Evolutionary conservation across 441 rosid genomes (phyloP).

Genomic region (Capsella rubella): DNA sequence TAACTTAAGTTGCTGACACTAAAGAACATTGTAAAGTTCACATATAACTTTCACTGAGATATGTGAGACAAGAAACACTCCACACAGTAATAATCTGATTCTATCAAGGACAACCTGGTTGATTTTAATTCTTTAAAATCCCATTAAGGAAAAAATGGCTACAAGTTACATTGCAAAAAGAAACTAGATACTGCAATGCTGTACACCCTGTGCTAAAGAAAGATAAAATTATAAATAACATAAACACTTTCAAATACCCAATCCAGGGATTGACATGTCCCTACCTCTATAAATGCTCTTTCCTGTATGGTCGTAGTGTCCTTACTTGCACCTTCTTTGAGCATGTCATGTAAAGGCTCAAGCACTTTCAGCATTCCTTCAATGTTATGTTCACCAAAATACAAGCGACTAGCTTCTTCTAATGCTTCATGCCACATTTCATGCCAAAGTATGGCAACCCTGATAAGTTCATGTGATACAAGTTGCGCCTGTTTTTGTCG

Average conservation of each 20-base stretch:
- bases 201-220: constrained; percentile 20
- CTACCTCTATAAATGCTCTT: constrained; percentile 97
- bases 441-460: constrained; percentile 99
- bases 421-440: constrained; percentile 98
- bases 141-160: constrained; percentile 4
- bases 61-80: constrained; percentile 13
- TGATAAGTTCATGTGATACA: constrained; percentile 90
- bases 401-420: constrained; percentile 99
- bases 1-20: constrained; percentile 28
- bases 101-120: constrained; percentile 22
- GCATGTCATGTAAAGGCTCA: constrained; percentile 96
- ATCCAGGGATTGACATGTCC: constrained; percentile 17
- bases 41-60: constrained; percentile 24
- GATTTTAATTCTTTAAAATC: not conserved
- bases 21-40: constrained; percentile 19
- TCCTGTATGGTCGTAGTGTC: constrained; percentile 85
- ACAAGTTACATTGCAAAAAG: constrained; percentile 23
- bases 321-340: constrained; percentile 89
- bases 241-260: constrained; percentile 9
- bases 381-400: constrained; percentile 97
- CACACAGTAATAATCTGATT: constrained; percentile 12
- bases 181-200: constrained; percentile 22
- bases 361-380: constrained; percentile 97
- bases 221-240: constrained; percentile 19
- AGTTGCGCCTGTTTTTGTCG: constrained; percentile 78